A percentile compares a stretch with the other conserved stretches of the same genome.
phyloP scores from a whole-genome alignment of 306 rosid species.

The Prunus davidiana region DNA sequence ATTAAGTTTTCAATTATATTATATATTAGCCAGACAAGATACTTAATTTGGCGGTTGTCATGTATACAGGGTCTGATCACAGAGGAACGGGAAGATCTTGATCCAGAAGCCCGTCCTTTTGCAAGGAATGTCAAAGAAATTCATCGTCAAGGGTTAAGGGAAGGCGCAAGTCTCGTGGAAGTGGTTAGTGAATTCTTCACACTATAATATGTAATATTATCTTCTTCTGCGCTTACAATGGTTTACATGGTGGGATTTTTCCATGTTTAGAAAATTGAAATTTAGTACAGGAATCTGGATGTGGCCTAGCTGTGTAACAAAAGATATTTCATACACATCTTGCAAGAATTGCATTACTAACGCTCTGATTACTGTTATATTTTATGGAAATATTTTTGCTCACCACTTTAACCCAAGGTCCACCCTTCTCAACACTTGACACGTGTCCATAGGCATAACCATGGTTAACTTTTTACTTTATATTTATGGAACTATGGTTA shows the following conservation, averaged over 20 bases:
- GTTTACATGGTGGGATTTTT: neutral
- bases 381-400: too few relatives aligned
- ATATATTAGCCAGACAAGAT: conserved; percentile 1
- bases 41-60: conserved; percentile 16
- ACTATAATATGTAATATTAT: neutral
- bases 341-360: neutral
- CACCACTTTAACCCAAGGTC: too few relatives aligned
- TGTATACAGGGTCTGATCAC: conserved; percentile 84
- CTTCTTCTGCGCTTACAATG: neutral
- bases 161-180: conserved; percentile 94
- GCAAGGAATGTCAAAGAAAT: conserved; percentile 80
- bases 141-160: conserved; percentile 83
- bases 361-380: neutral
- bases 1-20: conserved; percentile 18
- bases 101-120: conserved; percentile 87
- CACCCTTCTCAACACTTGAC: too few relatives aligned
- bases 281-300: conserved; percentile 1
- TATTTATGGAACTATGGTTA: too few relatives aligned
- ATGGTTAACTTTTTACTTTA: too few relatives aligned
- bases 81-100: conserved; percentile 75
- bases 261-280: neutral
- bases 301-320: neutral
- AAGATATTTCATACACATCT: neutral
- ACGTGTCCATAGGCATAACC: too few relatives aligned
- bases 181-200: conserved; percentile 66